Evolutionary conservation across 2,329 filamentous ascomycete genomes (phyloP).

Genomic region (Parastagonospora avenae): DNA sequence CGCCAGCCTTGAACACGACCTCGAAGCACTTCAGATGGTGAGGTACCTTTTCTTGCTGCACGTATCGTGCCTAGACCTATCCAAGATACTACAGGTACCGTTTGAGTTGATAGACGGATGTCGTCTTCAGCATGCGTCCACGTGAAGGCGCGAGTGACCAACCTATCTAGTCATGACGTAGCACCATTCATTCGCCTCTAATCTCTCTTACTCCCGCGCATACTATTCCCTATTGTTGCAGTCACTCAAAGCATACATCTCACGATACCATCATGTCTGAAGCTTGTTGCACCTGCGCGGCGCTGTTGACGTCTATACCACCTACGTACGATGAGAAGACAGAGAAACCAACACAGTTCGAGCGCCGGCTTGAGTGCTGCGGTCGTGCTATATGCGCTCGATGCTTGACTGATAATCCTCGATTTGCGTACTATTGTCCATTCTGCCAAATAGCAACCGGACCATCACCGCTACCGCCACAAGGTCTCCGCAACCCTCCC

Average conservation of each 20-base stretch:
- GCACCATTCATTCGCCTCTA: conserved; percentile 20
- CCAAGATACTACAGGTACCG: neutral
- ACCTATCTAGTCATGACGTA: conserved; percentile 43
- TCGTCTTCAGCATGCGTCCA: conserved; percentile 5
- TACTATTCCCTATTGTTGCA: conserved; percentile 2
- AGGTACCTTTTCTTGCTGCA: neutral
- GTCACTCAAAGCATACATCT: neutral
- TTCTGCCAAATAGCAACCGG: conserved; percentile 75
- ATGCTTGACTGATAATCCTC: conserved; percentile 71
- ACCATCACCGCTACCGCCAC: conserved; percentile 62
- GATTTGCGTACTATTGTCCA: conserved; percentile 71
- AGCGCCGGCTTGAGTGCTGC: conserved; percentile 72
- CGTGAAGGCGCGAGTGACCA: conserved; percentile 27
- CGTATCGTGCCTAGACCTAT: neutral
- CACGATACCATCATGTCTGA: conserved; percentile 34
- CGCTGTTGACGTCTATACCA: conserved; percentile 61
- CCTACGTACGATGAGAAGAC: conserved; percentile 59
- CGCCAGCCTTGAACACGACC: conserved; percentile 5
- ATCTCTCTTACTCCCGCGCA: conserved; percentile 10
- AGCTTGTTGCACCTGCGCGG: conserved; percentile 74
- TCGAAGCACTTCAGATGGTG: neutral
- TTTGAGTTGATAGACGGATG: neutral
- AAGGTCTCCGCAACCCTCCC: conserved; percentile 71
- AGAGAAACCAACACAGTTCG: conserved; percentile 65
- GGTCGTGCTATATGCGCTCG: conserved; percentile 71